A percentile compares a stretch with the other conserved stretches of the same genome.
These are phyloP conservation scores for Pleurotus tuber-regium DNA, from an alignment of 768 basidiomycete genomes.

Conservation along the genomic window DNA sequence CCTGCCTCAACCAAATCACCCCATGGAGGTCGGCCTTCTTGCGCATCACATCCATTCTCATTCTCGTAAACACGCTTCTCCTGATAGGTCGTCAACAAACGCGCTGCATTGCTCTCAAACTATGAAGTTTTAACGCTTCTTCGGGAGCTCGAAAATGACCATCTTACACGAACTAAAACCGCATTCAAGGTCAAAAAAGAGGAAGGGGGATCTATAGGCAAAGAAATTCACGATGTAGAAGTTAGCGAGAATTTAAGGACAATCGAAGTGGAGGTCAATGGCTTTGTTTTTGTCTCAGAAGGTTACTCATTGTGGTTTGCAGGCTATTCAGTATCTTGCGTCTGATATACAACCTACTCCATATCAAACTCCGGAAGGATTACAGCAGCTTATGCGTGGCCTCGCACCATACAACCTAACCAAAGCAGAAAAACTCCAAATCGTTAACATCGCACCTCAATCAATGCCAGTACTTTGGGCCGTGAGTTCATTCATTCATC, in stretches of 20 bases:
- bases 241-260: constrained; percentile 81
- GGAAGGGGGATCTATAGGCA: constrained; percentile 50
- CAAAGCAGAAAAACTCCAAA: constrained; percentile 88
- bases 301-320: constrained; percentile 3
- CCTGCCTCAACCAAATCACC: no score
- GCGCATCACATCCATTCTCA: no score
- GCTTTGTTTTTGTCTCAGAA: background rate
- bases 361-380: constrained; percentile 60
- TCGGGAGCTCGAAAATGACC: constrained; percentile 71
- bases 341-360: constrained; percentile 69
- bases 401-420: constrained; percentile 74
- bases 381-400: constrained; percentile 62
- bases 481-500: constrained; percentile 67
- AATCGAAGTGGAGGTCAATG: constrained; percentile 75
- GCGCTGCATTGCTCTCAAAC: constrained; percentile 84
- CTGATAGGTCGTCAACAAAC: constrained; percentile 67
- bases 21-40: no score
- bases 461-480: constrained; percentile 33
- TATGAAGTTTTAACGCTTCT: constrained; percentile 81
- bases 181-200: constrained; percentile 76
- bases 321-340: constrained; percentile 87
- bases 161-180: constrained; percentile 65
- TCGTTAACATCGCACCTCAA: constrained; percentile 82
- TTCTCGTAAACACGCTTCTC: no score
- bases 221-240: constrained; percentile 43